Base-by-base conservation (phyloP, 140 eudicot species). In the Oenanthe javanica region DNA sequence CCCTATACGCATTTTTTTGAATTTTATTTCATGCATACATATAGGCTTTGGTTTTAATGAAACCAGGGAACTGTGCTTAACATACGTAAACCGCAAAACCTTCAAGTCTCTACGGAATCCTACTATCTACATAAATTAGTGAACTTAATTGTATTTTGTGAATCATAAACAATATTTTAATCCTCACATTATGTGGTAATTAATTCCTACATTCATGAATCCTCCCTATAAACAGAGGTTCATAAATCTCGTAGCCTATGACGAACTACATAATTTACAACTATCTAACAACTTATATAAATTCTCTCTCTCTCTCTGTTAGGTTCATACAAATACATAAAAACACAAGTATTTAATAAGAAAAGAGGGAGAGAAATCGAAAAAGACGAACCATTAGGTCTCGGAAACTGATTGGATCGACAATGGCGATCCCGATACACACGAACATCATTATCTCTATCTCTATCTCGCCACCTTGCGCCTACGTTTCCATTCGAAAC, bases 381-480 rank as follows among this genome's bases (percentile, higher is more conserved):
- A 76, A 72, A 43, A 77, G 55, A 85, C 87, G 55, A 45, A 94
- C 97, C 98, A 77, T 86, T 82, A 12, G 93, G 87, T 42, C 89
- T 80, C 49, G 91, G 96, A 27, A 82, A 86, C 79, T 86, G 91
- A 15, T 85, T 57, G 0, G 83, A 75, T n/a, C 79, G 75, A 89
- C 90, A 87, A 0, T 92, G 90, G 59, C 14, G 71, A 54, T 78
- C 81, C 77, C 74, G 82, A 47, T 5, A 72, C 64, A 64, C 83
- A 84, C 74, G 72, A 47, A 89, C 31, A n/a, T 59, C 69, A 21
- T 23, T 57, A 25, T 57, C 66, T 21, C 66, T 21, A 93, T 46
- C 86, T 83, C 93, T 97, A 89, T 90, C 46, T 1, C 51, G 50
- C 71, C 80, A 71, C 79, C 14, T 88, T 75, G 40, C 85, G 43